Evolutionary conservation across 148 eudicot species (phyloP), one percentile per base, ranked within the genome.

Genomic region (Diospyros kaki): DNA sequence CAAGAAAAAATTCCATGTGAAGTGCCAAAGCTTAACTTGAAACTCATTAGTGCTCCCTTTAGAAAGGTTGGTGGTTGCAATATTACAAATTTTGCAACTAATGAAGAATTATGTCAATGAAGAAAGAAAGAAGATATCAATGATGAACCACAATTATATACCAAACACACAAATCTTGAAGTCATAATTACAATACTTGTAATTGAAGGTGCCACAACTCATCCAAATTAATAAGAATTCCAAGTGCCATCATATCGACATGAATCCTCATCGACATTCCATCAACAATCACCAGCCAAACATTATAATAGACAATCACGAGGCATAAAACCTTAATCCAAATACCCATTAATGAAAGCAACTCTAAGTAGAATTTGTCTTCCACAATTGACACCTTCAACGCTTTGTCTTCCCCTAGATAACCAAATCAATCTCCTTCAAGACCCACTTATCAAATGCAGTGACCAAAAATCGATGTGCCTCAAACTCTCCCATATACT

Each of bases 1-100:
- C 46, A 39, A 53, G 59, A 60, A 60, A 60, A 69, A 15, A 67
- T 67, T 69, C 72, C 38, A 44, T n/a, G 45, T 45, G 53, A 53
- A 69, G 73, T n/a, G 58, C 45, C 46, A 53, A n/a, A 69, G 45
- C 59, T 5, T 52, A 53, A 69, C 5, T 52, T 39, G 53, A 39
- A 69, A 10, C 46, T 52, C 3, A 6, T 13, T 56, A 40, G 45
- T 39, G 46, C 14, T 39, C 5, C 58, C 59, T 12, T 3, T 6
- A 39, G 17, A 39, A 15, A 28, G 46, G 14, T 39, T 50, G 28
- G 18, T 48, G 4, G 28, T 12, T 48, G 4, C 9, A 9, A n/a
- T 14, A 67, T 18, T 48, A 18, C 4, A 9, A 67, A 17, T 17
- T 67, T 18, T 48, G 6, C 56, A 67, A 66, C 69, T 52, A 66